These are phyloP conservation scores for Ormosia emarginata DNA, from an alignment of 306 rosid species.

Conservation along the genomic window DNA sequence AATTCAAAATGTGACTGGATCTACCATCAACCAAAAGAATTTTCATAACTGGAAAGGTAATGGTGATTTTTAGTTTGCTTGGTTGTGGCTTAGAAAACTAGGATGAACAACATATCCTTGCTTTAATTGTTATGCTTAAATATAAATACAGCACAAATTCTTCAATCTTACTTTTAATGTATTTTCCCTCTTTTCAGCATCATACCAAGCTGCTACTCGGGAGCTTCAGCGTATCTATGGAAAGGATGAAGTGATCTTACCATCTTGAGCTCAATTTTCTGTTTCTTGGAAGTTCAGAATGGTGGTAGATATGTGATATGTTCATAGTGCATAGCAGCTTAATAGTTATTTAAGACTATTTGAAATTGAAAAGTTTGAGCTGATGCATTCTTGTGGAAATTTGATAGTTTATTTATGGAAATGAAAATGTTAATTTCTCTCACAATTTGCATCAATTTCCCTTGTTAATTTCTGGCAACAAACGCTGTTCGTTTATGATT, in stretches of 20 bases:
- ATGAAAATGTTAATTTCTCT: constrained; percentile 25
- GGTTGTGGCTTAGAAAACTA: background rate
- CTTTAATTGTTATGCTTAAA: background rate
- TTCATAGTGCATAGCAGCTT: constrained; percentile 38
- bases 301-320: constrained; percentile 42
- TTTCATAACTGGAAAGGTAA: constrained; percentile 87
- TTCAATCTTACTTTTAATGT: background rate
- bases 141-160: background rate
- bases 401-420: constrained; percentile 14
- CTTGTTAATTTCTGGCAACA: background rate
- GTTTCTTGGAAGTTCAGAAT: constrained; percentile 13
- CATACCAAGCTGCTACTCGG: constrained; percentile 89
- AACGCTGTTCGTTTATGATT: background rate
- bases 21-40: constrained; percentile 76
- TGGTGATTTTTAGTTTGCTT: constrained; percentile 7
- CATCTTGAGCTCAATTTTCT: constrained; percentile 47
- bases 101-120: background rate
- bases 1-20: constrained; percentile 79
- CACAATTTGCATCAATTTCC: background rate
- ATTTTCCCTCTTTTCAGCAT: constrained; percentile 46
- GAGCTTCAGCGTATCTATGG: constrained; percentile 99
- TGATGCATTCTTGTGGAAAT: constrained; percentile 38
- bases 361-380: constrained; percentile 31
- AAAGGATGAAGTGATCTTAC: constrained; percentile 59
- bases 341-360: constrained; percentile 22